Conservation (phyloP, 2,329 filamentous ascomycete genomes). For the Cordyceps javanica region DNA sequence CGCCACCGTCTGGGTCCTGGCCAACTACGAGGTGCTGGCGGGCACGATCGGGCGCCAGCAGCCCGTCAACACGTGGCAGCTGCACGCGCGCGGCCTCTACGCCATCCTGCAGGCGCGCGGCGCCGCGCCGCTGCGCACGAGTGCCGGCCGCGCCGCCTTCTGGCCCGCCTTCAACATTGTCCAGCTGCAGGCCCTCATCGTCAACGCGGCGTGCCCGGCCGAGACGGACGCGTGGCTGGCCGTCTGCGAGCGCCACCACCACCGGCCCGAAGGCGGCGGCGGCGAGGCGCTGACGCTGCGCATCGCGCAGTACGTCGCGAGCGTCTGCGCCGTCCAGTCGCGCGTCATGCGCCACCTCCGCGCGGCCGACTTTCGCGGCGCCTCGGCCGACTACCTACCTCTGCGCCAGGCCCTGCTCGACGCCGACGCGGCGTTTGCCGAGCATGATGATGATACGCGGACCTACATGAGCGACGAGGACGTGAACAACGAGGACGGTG, state of each 20-base stretch:
- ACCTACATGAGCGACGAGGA: too few species aligned
- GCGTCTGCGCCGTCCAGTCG: constrained; percentile 23
- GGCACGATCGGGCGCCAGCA: constrained; percentile 27
- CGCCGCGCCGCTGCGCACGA: constrained; percentile 18
- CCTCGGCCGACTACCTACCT: constrained; percentile 22
- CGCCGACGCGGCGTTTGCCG: constrained; percentile 15
- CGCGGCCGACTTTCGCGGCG: constrained; percentile 22
- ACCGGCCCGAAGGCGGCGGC: too few species aligned
- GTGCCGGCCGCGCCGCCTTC: constrained; percentile 25
- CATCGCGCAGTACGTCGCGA: constrained; percentile 23
- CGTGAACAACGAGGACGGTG: too few species aligned
- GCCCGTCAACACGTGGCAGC: constrained; percentile 29
- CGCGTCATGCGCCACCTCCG: constrained; percentile 23
- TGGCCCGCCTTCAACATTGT: constrained; percentile 34
- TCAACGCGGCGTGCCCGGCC: constrained; percentile 26
- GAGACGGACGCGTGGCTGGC: constrained; percentile 31
- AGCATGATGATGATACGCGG: too few species aligned
- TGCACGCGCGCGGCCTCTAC: constrained; percentile 30
- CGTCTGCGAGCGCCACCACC: constrained; percentile 22
- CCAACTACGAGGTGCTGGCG: constrained; percentile 35
- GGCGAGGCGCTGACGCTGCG: constrained; percentile 24
- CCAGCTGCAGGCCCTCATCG: constrained; percentile 31
- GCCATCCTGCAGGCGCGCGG: constrained; percentile 32
- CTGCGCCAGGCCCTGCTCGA: constrained; percentile 17
- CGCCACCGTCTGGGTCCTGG: constrained; percentile 34